These are phyloP conservation scores for Cryptococcus deneoformans DNA, from an alignment of 1,284 basidiomycete genomes.

Conservation along the genomic window DNA sequence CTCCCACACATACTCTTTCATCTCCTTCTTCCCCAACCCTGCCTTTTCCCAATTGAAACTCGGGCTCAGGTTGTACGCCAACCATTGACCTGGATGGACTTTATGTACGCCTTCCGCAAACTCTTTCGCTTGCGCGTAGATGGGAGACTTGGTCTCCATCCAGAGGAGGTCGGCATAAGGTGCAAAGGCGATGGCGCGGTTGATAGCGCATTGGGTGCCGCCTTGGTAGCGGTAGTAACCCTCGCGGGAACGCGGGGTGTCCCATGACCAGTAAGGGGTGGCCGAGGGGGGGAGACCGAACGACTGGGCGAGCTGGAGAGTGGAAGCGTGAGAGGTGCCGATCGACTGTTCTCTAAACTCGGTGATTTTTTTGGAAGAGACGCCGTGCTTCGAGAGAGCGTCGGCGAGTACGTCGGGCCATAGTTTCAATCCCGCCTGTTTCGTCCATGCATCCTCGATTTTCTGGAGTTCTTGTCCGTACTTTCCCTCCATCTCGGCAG, in stretches of 20 bases:
- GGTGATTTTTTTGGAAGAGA: slow-evolving; percentile 42
- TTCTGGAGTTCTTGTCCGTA: slow-evolving; percentile 75
- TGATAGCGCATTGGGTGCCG: slow-evolving; percentile 90
- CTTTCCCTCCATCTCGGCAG: slow-evolving; percentile 77
- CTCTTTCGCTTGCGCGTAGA: slow-evolving; percentile 87
- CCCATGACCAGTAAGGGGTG: slow-evolving; percentile 79
- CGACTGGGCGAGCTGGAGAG: slow-evolving; percentile 72
- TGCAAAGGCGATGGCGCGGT: slow-evolving; percentile 88
- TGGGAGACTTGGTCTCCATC: slow-evolving; percentile 99
- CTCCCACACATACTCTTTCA: slow-evolving; percentile 90
- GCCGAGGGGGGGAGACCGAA: slow-evolving; percentile 68
- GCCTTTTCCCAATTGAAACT: slow-evolving; percentile 86
- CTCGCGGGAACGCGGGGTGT: slow-evolving; percentile 88
- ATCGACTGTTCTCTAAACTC: slow-evolving; percentile 34
- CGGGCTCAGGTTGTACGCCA: slow-evolving; percentile 91
- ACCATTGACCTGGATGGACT: slow-evolving; percentile 79
- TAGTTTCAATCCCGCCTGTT: slow-evolving; percentile 70
- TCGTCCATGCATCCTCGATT: slow-evolving; percentile 84
- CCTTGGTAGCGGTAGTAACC: slow-evolving; percentile 93
- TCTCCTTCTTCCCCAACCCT: slow-evolving; percentile 78
- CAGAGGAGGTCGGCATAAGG: slow-evolving; percentile 89
- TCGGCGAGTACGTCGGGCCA: slow-evolving; percentile 73
- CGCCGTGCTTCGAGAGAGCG: slow-evolving; percentile 67
- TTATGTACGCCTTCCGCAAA: slow-evolving; percentile 86
- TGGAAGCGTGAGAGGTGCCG: slow-evolving; percentile 61